These are phyloP conservation scores for Lentinula guzmanii DNA, from an alignment of 768 basidiomycete genomes.

Conservation along the genomic window DNA sequence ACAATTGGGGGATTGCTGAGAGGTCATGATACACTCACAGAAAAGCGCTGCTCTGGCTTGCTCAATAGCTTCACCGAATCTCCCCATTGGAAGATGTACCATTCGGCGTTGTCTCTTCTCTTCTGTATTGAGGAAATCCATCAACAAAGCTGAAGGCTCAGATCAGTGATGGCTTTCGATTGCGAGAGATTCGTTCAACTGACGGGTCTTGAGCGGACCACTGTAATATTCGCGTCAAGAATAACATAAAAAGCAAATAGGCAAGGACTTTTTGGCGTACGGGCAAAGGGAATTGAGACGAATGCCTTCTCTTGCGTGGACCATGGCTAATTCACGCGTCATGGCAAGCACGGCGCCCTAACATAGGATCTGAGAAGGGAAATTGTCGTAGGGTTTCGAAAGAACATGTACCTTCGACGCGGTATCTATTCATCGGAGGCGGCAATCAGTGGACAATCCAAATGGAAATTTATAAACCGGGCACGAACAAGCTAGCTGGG, in stretches of 20 bases:
- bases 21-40: slow-evolving; percentile 49
- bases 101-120: slow-evolving; percentile 92
- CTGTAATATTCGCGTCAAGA: slow-evolving; percentile 31
- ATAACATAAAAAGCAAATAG: background rate
- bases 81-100: slow-evolving; percentile 91
- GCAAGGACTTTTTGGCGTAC: slow-evolving; percentile 38
- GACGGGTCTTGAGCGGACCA: slow-evolving; percentile 93
- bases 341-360: slow-evolving; percentile 97
- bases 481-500: slow-evolving; percentile 92
- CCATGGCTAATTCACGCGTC: slow-evolving; percentile 96
- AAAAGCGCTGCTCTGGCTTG: slow-evolving; percentile 91
- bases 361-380: background rate
- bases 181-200: slow-evolving; percentile 19
- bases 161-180: slow-evolving; percentile 8
- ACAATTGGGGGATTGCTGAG: background rate
- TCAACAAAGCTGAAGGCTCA: slow-evolving; percentile 72
- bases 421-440: slow-evolving; percentile 53
- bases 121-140: slow-evolving; percentile 96
- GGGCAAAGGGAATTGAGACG: slow-evolving; percentile 95
- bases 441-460: slow-evolving; percentile 5
- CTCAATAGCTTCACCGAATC: slow-evolving; percentile 96
- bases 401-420: slow-evolving; percentile 70
- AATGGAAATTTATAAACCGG: background rate
- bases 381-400: background rate
- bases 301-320: slow-evolving; percentile 96